Evolutionary conservation across 2,329 filamentous ascomycete species (phyloP).

Genomic region (Pyrenochaeta sp.): DNA sequence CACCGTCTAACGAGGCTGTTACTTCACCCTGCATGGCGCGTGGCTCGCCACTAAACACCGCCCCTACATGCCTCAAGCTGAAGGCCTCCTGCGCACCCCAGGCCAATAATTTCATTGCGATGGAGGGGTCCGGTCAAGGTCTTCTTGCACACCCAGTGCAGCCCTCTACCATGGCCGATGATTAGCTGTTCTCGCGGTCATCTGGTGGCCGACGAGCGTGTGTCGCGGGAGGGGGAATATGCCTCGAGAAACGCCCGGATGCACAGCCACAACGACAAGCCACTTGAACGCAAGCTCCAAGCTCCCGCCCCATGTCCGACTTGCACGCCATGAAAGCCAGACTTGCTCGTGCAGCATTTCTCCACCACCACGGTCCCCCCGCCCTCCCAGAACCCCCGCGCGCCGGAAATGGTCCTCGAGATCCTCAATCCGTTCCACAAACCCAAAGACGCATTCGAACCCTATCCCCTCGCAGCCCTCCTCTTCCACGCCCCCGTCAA

Average conservation of each 20-base stretch:
- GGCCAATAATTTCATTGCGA: constrained; percentile 16
- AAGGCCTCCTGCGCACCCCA: constrained; percentile 25
- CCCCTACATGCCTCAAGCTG: constrained; percentile 28
- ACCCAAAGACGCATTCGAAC: constrained; percentile 50
- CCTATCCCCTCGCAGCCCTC: constrained; percentile 64
- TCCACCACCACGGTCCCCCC: too few species aligned
- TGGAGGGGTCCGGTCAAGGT: constrained; percentile 17
- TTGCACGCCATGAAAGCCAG: too few species aligned
- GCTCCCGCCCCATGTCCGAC: too few species aligned
- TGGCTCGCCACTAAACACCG: constrained; percentile 32
- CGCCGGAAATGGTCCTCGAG: constrained; percentile 37
- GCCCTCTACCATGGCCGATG: constrained; percentile 6
- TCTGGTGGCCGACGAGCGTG: neutral
- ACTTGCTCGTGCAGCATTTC: too few species aligned
- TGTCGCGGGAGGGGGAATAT: constrained; percentile 2
- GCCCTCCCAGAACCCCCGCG: too few species aligned
- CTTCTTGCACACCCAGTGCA: neutral
- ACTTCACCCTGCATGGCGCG: constrained; percentile 17
- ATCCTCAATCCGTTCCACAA: constrained; percentile 35
- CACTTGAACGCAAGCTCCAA: constrained; percentile 7
- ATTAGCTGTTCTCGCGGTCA: constrained; percentile 1
- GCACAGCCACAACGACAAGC: constrained; percentile 18
- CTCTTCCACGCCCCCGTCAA: constrained; percentile 72
- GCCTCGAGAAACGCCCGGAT: constrained; percentile 7
- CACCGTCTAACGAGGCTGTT: constrained; percentile 19